phyloP scores from a whole-genome alignment of 2,329 filamentous ascomycete genomes.

The Atkinsonella hypoxylon region DNA sequence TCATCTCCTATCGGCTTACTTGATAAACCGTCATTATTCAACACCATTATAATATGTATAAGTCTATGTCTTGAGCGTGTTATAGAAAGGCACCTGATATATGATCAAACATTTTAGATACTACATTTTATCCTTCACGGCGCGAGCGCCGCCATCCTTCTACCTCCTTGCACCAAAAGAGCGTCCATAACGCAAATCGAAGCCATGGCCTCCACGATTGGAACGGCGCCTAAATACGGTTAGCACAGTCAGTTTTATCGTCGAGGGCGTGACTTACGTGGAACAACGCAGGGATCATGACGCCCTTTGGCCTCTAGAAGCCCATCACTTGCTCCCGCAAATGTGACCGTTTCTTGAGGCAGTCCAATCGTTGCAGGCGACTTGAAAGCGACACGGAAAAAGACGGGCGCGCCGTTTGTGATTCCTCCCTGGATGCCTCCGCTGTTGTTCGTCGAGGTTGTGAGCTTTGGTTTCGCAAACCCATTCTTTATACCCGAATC shows the following conservation, averaged over 20 bases:
- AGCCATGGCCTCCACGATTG: slow-evolving; percentile 87
- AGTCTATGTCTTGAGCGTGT: too few relatives aligned
- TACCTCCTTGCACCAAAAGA: slow-evolving; percentile 66
- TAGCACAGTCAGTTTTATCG: too few relatives aligned
- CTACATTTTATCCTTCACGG: slow-evolving; percentile 6
- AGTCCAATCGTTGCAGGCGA: slow-evolving; percentile 86
- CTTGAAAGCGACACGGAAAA: slow-evolving; percentile 93
- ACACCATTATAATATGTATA: too few relatives aligned
- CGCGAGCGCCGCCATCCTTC: slow-evolving; percentile 27
- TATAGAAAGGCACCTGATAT: too few relatives aligned
- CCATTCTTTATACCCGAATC: slow-evolving; percentile 34
- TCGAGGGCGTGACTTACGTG: slow-evolving; percentile 29
- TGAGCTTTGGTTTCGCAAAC: slow-evolving; percentile 48
- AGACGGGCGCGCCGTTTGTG: slow-evolving; percentile 84
- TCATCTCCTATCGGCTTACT: too few relatives aligned
- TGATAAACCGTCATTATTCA: too few relatives aligned
- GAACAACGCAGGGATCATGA: slow-evolving; percentile 89
- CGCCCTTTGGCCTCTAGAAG: slow-evolving; percentile 82
- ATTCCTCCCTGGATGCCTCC: slow-evolving; percentile 95
- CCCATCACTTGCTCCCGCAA: slow-evolving; percentile 59
- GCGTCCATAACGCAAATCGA: slow-evolving; percentile 80
- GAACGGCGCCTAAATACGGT: slow-evolving; percentile 43
- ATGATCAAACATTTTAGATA: too few relatives aligned
- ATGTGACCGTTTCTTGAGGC: slow-evolving; percentile 72
- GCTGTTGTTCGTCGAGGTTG: slow-evolving; percentile 87